phyloP scores from a whole-genome alignment of 495 filamentous ascomycete genomes.

The Podospora conica region DNA sequence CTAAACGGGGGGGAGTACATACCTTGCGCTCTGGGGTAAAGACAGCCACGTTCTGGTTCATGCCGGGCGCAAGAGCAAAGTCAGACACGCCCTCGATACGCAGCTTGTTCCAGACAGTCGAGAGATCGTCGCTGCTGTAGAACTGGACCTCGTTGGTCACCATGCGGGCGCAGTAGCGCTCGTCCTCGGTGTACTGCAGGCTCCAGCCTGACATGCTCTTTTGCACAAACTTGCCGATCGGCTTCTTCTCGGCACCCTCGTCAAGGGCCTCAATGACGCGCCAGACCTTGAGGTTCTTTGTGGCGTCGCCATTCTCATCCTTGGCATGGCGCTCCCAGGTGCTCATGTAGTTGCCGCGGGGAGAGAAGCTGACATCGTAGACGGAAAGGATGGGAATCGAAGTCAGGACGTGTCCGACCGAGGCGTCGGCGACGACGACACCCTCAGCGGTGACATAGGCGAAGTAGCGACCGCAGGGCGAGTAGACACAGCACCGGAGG shows the following conservation, averaged over 20 bases:
- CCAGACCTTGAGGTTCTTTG: constrained; percentile 97
- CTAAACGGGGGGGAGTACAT: constrained; percentile 10
- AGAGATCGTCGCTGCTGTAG: constrained; percentile 78
- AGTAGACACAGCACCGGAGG: constrained; percentile 89
- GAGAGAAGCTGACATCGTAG: constrained; percentile 91
- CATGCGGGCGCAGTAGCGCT: constrained; percentile 81
- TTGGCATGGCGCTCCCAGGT: constrained; percentile 94
- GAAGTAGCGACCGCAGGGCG: constrained; percentile 89
- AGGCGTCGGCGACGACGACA: constrained; percentile 78
- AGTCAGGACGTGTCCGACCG: constrained; percentile 67
- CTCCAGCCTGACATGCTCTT: constrained; percentile 96
- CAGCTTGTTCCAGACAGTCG: constrained; percentile 89
- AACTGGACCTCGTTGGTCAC: constrained; percentile 98
- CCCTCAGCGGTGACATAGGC: constrained; percentile 87
- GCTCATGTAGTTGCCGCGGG: constrained; percentile 82
- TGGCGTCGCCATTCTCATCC: constrained; percentile 85
- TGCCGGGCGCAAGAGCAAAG: constrained; percentile 83
- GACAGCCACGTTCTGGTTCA: constrained; percentile 83
- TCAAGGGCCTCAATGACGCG: constrained; percentile 55
- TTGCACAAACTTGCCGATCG: constrained; percentile 88
- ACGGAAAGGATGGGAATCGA: constrained; percentile 73
- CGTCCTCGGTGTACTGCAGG: constrained; percentile 90
- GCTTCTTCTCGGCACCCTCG: constrained; percentile 54
- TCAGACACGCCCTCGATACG: constrained; percentile 84
- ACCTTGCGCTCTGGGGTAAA: constrained; percentile 95